Evolutionary conservation across 2,329 filamentous ascomycete species (phyloP).

Genomic region (Stagonosporopsis tanaceti): DNA sequence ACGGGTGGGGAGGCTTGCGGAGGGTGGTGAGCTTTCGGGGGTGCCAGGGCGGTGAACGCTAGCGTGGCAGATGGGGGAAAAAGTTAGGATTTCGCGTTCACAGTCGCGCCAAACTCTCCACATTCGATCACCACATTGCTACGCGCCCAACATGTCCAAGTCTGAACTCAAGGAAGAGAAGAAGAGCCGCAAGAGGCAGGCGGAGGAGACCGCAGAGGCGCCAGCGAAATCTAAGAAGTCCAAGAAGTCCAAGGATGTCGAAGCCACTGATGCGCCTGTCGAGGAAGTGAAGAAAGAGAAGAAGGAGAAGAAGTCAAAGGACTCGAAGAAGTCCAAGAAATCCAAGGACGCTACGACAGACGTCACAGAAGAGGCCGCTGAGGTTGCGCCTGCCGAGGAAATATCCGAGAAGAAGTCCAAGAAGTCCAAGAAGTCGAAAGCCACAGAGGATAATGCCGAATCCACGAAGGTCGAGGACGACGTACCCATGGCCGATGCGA

Average conservation of each 20-base stretch:
- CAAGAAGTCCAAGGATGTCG: slow-evolving; percentile 34
- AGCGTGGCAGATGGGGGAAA: slow-evolving; percentile 32
- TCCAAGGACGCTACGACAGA: slow-evolving; percentile 34
- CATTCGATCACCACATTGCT: slow-evolving; percentile 19
- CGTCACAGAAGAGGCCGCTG: slow-evolving; percentile 21
- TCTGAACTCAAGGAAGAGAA: slow-evolving; percentile 37
- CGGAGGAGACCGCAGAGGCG: slow-evolving; percentile 28
- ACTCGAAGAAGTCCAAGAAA: slow-evolving; percentile 44
- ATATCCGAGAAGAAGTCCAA: slow-evolving; percentile 34
- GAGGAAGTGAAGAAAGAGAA: slow-evolving; percentile 34
- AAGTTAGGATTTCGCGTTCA: slow-evolving; percentile 28
- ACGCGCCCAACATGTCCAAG: slow-evolving; percentile 30
- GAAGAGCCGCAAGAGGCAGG: slow-evolving; percentile 48
- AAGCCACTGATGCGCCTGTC: slow-evolving; percentile 25
- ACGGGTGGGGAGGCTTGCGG: slow-evolving; percentile 16
- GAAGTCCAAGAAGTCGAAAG: slow-evolving; percentile 36
- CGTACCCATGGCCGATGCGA: slow-evolving; percentile 31
- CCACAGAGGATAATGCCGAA: slow-evolving; percentile 26
- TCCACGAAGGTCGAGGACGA: slow-evolving; percentile 23
- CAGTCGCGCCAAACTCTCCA: slow-evolving; percentile 18
- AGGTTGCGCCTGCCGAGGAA: slow-evolving; percentile 27
- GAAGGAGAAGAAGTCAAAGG: slow-evolving; percentile 31
- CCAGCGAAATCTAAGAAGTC: slow-evolving; percentile 36
- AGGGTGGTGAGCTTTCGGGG: slow-evolving; percentile 21
- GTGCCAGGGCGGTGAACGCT: slow-evolving; percentile 28